These are phyloP conservation scores for Orbilia oligospora DNA, from an alignment of 2,329 filamentous ascomycete species.

Conservation along the genomic window DNA sequence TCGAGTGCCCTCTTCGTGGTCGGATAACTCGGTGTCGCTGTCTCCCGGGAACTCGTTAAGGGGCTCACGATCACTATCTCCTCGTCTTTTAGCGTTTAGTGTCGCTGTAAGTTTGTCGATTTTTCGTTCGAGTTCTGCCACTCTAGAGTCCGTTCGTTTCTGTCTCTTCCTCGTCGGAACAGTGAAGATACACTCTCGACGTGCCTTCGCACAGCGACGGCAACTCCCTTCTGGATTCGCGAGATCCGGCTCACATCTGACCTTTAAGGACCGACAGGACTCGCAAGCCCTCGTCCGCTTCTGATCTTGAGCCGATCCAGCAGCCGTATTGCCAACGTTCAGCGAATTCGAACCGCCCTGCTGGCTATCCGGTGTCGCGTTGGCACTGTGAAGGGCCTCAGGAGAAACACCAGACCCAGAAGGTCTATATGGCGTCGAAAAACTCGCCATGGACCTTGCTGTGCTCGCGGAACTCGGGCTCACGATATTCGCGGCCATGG, in stretches of 20 bases:
- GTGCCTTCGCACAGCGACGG: conserved; percentile 83
- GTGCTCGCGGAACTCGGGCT: conserved; percentile 58
- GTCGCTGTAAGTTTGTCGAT: conserved; percentile 89
- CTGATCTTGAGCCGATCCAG: conserved; percentile 68
- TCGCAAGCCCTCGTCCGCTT: conserved; percentile 82
- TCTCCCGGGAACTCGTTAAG: conserved; percentile 28
- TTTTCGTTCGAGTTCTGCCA: conserved; percentile 92
- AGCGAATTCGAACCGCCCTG: conserved; percentile 14
- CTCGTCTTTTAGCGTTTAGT: conserved; percentile 73
- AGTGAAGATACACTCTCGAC: conserved; percentile 82
- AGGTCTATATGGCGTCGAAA: conserved; percentile 54
- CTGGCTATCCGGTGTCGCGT: conserved; percentile 58
- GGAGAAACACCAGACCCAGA: conserved; percentile 50
- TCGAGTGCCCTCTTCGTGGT: conserved; percentile 35
- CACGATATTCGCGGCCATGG: conserved; percentile 34
- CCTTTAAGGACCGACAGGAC: conserved; percentile 81
- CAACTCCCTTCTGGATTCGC: conserved; percentile 76
- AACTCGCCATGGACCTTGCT: conserved; percentile 55
- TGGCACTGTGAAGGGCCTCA: conserved; percentile 49
- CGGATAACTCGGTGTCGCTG: conserved; percentile 50
- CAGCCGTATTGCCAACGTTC: conserved; percentile 29
- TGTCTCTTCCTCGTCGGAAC: conserved; percentile 82
- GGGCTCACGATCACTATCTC: conserved; percentile 33
- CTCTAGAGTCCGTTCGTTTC: conserved; percentile 91
- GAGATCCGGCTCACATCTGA: conserved; percentile 85